Evolutionary conservation across 2,329 filamentous ascomycete genomes (phyloP).

Genomic region (Aspergillus eucalypticola): DNA sequence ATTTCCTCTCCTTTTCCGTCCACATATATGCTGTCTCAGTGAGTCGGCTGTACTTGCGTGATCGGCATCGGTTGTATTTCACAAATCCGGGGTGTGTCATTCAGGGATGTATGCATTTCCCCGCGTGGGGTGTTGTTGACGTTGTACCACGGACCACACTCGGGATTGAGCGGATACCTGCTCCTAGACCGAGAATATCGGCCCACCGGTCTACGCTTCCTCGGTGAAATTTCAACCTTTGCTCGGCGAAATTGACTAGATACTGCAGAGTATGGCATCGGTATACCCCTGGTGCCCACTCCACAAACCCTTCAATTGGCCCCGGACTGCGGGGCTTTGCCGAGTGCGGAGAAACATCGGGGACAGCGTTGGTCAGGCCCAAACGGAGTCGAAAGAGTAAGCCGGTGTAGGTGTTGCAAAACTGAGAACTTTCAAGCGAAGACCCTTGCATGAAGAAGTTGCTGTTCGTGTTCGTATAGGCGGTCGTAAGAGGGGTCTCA

Average conservation of each 20-base stretch:
- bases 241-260: background rate
- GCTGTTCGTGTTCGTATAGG: background rate
- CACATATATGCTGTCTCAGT: background rate
- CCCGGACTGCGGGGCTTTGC: background rate
- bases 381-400: background rate
- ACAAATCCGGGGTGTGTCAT: background rate
- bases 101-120: background rate
- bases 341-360: background rate
- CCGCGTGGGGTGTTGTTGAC: background rate
- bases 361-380: background rate
- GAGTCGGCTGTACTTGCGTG: background rate
- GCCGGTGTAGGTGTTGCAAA: background rate
- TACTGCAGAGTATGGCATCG: background rate
- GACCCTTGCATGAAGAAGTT: background rate
- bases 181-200: background rate
- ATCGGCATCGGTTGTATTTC: background rate
- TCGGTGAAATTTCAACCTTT: background rate
- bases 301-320: background rate
- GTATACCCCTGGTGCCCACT: background rate
- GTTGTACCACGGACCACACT: background rate
- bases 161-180: background rate
- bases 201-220: background rate
- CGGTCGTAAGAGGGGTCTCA: background rate
- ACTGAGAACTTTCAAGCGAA: background rate
- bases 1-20: background rate